Base-by-base conservation (phyloP, 2,329 filamentous ascomycete species). In the Penicillium sp. region DNA sequence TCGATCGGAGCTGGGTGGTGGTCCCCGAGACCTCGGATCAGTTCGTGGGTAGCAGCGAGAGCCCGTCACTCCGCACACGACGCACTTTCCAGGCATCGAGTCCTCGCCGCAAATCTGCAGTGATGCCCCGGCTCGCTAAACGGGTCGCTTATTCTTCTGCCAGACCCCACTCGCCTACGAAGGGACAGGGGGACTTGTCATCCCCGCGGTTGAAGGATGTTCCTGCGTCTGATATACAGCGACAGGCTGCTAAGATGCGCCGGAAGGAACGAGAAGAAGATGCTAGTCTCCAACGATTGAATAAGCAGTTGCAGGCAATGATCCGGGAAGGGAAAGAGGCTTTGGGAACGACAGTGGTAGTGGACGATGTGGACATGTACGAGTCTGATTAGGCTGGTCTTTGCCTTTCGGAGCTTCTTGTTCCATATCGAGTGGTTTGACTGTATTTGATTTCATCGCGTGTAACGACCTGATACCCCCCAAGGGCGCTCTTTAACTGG, bases 321-420 rank as follows among this genome's bases (percentile, higher is more conserved):
- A 95, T 99, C 53, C 82, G 87, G 2, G 88, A 97, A 73, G 94
- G 92, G 0, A 88, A 88, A 65, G 89, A 94, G 72, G 94, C 94
- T 2, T 76, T 99, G 18, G 92, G 88, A 2, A 89, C 89, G 20
- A 88, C 79, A 39, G 79, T 90, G 48, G 86, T 89, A 68, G 81
- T 91, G 42, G 81, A 84, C 38, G 75, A 76, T 26, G 71, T 75
- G 37, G 76, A 70, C 40, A 70, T 75, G 67, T 73, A 70, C 22
- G 68, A 75, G 50, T 72, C 63, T 50, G 65, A 69, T 44, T 69
- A 51, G 44, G 22, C 24, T 10, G 22, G 11, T 47, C 14, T 24
- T 26, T 34, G 42, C 55, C 50, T 29, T 40, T 43, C 5, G 16
- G 37, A 20, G 11, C 22, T 8, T 37, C 34, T 24, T 55, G 11